Evolutionary conservation across 2,329 filamentous ascomycete genomes (phyloP).

Genomic region (Ramichloridium luteum): DNA sequence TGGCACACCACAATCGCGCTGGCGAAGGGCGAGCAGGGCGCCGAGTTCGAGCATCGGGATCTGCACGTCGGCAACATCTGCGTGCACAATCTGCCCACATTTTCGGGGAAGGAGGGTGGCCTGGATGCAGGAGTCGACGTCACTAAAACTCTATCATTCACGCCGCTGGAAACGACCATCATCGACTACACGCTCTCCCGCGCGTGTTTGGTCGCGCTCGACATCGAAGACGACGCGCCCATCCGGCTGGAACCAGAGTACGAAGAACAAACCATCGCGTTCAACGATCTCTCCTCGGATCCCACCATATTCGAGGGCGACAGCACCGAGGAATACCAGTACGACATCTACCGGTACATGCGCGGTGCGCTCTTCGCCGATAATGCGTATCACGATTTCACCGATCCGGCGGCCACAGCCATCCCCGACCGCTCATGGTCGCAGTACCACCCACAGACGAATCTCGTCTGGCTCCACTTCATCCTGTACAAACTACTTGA

Average conservation of each 20-base stretch:
- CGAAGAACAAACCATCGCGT: background rate
- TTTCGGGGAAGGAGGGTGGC: background rate
- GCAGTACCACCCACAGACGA: slow-evolving; percentile 47
- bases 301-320: slow-evolving; percentile 35
- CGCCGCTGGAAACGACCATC: slow-evolving; percentile 48
- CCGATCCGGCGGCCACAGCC: slow-evolving; percentile 13
- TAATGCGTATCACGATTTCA: slow-evolving; percentile 30
- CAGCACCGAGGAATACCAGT: slow-evolving; percentile 39
- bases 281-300: slow-evolving; percentile 33
- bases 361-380: slow-evolving; percentile 28
- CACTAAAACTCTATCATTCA: slow-evolving; percentile 36
- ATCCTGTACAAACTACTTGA: slow-evolving; percentile 44
- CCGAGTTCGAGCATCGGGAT: slow-evolving; percentile 54
- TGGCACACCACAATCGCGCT: slow-evolving; percentile 53
- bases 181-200: slow-evolving; percentile 58
- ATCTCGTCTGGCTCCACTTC: slow-evolving; percentile 52
- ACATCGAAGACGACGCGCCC: slow-evolving; percentile 3
- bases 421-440: slow-evolving; percentile 32
- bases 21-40: slow-evolving; percentile 48
- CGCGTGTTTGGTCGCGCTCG: slow-evolving; percentile 34
- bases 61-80: slow-evolving; percentile 57
- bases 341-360: slow-evolving; percentile 45
- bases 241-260: slow-evolving; percentile 7
- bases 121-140: slow-evolving; percentile 14
- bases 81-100: slow-evolving; percentile 24